Evolutionary conservation across 164 flowering plant genomes (phyloP).

Genomic region (Pachysandra terminalis): DNA sequence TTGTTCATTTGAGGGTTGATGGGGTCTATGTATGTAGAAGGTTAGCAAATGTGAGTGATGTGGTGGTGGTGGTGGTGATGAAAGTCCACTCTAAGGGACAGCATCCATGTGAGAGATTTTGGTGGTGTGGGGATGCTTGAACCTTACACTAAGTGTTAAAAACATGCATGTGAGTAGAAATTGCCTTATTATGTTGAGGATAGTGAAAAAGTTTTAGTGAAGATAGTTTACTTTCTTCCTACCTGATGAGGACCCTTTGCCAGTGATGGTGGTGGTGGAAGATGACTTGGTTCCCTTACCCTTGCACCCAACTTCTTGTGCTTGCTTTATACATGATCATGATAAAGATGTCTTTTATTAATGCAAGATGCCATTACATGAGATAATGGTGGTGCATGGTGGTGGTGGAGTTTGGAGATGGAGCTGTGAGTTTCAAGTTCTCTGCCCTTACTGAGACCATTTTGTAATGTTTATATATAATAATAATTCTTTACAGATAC

Average conservation of each 20-base stretch:
- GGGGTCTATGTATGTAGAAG: background rate
- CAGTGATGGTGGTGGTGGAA: conserved; percentile 7
- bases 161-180: conserved; percentile 38
- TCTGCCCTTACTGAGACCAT: no score
- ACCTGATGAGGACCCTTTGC: conserved; percentile 2
- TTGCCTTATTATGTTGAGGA: background rate
- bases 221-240: conserved; percentile 6
- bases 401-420: background rate
- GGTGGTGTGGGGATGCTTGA: conserved; percentile 37
- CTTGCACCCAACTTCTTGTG: background rate
- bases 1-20: conserved; percentile 27
- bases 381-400: background rate
- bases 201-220: background rate
- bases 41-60: background rate
- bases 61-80: conserved; percentile 13
- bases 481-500: no score
- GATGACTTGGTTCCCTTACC: background rate
- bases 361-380: background rate
- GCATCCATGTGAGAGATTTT: conserved; percentile 50
- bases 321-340: background rate
- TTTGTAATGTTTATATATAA: no score
- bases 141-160: conserved; percentile 35
- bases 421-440: no score
- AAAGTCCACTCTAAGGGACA: conserved; percentile 42
- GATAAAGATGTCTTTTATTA: background rate